Conservation (phyloP, 2,329 filamentous ascomycete species). For the Phialocephala subalpina region DNA sequence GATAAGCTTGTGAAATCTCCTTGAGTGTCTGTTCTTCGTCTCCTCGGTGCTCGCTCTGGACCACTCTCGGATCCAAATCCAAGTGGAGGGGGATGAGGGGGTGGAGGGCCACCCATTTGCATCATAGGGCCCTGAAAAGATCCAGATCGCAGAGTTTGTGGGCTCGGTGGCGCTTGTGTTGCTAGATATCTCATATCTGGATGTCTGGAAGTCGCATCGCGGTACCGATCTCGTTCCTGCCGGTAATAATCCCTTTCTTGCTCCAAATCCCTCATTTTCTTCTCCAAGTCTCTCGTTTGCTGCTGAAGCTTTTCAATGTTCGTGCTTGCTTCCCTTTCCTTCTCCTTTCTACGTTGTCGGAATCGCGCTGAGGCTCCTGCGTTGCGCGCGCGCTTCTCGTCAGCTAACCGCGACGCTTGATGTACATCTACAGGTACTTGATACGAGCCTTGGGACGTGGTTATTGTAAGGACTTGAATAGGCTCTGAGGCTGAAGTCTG, state of each 20-base stretch:
- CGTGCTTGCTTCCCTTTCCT: conserved; percentile 75
- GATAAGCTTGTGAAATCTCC: conserved; percentile 40
- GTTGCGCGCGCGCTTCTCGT: conserved; percentile 86
- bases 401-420: conserved; percentile 81
- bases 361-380: conserved; percentile 87
- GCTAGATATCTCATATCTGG: conserved; percentile 63
- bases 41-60: conserved; percentile 40
- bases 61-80: conserved; percentile 28
- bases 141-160: conserved; percentile 42
- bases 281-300: conserved; percentile 70
- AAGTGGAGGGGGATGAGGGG: conserved; percentile 31
- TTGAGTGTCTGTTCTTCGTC: conserved; percentile 41
- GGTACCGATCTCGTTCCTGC: conserved; percentile 74
- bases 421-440: conserved; percentile 80
- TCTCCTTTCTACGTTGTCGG: conserved; percentile 81
- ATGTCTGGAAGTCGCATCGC: conserved; percentile 69
- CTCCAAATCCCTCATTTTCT: conserved; percentile 58
- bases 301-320: conserved; percentile 77
- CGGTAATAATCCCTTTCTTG: conserved; percentile 78
- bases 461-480: conserved; percentile 46
- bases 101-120: conserved; percentile 23
- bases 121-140: conserved; percentile 33
- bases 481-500: conserved; percentile 44
- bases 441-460: conserved; percentile 60
- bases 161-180: conserved; percentile 60